phyloP scores from a whole-genome alignment of 108 stramenopile genomes.

The Nannochloropsis oceanica region DNA sequence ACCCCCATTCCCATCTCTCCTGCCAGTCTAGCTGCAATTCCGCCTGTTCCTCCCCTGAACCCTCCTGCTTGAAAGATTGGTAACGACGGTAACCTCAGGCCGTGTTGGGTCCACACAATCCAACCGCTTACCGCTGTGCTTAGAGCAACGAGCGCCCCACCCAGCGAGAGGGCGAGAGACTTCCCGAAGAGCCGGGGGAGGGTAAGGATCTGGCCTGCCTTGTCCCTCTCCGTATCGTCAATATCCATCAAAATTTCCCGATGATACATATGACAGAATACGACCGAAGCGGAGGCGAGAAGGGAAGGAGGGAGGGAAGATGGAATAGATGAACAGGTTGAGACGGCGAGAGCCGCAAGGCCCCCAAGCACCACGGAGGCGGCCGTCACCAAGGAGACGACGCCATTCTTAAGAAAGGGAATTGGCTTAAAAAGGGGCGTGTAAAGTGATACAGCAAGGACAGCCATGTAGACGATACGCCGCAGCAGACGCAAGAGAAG shows the following conservation, averaged over 20 bases:
- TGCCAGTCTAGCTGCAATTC: no score
- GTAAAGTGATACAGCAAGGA: not conserved
- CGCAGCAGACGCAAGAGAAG: not conserved
- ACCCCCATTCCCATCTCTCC: not conserved
- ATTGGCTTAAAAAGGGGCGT: constrained; percentile 14
- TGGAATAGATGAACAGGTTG: not conserved
- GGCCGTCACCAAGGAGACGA: constrained; percentile 3
- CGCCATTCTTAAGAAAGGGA: constrained; percentile 9
- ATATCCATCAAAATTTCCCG: constrained; percentile 27
- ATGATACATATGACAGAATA: not conserved
- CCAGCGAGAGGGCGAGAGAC: not conserved
- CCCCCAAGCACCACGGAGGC: constrained; percentile 8
- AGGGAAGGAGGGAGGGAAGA: not conserved
- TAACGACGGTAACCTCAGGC: not conserved
- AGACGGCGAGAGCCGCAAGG: not conserved
- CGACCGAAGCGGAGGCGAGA: not conserved
- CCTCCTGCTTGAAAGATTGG: no score
- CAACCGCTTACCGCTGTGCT: not conserved
- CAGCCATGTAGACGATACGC: not conserved
- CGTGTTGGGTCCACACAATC: not conserved
- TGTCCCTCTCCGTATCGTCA: constrained; percentile 9
- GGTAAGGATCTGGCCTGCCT: constrained; percentile 4
- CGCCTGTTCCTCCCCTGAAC: no score
- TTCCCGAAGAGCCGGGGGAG: constrained; percentile 14
- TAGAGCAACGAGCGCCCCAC: not conserved